These are phyloP conservation scores for Salmacisia buchloeana DNA, from an alignment of 1,284 basidiomycete genomes.

Conservation along the genomic window DNA sequence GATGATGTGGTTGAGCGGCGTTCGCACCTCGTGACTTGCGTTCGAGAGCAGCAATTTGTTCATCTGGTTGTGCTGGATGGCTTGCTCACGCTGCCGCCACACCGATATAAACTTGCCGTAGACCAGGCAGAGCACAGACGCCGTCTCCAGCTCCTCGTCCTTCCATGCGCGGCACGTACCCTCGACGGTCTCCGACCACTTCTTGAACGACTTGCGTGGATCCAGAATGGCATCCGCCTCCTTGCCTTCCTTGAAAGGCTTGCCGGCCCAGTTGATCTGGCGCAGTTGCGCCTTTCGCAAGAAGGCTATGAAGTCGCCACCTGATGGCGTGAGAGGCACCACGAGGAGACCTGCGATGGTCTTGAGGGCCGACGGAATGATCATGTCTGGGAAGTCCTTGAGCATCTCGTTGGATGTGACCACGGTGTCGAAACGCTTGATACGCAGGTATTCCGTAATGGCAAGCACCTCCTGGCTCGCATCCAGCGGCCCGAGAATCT, in stretches of 20 bases:
- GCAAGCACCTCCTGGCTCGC: slow-evolving; percentile 80
- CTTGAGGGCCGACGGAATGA: slow-evolving; percentile 64
- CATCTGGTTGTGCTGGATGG: slow-evolving; percentile 69
- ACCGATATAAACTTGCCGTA: slow-evolving; percentile 82
- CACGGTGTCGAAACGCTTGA: slow-evolving; percentile 58
- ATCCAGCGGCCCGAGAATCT: slow-evolving; percentile 72
- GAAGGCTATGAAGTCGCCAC: slow-evolving; percentile 66
- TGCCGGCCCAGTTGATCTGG: slow-evolving; percentile 43
- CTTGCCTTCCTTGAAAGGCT: slow-evolving; percentile 62
- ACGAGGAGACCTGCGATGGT: slow-evolving; percentile 72
- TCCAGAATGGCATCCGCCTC: slow-evolving; percentile 35
- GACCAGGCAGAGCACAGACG: slow-evolving; percentile 74
- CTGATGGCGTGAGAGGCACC: slow-evolving; percentile 57
- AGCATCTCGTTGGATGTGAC: slow-evolving; percentile 61
- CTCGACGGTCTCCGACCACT: slow-evolving; percentile 72
- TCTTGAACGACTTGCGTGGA: slow-evolving; percentile 48
- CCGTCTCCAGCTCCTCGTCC: slow-evolving; percentile 81
- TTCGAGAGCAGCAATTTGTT: slow-evolving; percentile 78
- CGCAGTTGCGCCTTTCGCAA: slow-evolving; percentile 68
- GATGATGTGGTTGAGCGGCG: slow-evolving; percentile 50
- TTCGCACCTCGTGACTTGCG: slow-evolving; percentile 73
- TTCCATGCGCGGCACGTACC: slow-evolving; percentile 72
- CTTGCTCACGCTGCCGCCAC: slow-evolving; percentile 78
- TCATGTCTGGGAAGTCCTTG: slow-evolving; percentile 70
- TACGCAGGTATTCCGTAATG: slow-evolving; percentile 74